phyloP scores from a whole-genome alignment of 768 basidiomycete genomes.

The Podaxis pistillaris region DNA sequence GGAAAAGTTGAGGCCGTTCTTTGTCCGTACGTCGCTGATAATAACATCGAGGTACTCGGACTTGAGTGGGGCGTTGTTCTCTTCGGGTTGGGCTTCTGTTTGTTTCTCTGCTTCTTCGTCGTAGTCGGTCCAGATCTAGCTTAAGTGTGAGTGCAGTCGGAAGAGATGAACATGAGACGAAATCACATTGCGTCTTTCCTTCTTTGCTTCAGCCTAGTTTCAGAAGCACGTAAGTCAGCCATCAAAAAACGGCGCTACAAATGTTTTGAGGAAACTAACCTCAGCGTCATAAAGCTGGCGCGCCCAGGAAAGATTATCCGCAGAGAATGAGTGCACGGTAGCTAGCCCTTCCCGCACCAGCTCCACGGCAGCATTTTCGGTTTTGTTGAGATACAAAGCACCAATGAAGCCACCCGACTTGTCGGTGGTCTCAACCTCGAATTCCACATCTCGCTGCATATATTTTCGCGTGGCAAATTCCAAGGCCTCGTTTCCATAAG shows the following conservation, averaged over 20 bases:
- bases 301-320: constrained; percentile 78
- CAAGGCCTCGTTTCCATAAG: constrained; percentile 79
- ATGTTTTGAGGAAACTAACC: constrained; percentile 32
- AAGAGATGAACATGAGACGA: not conserved
- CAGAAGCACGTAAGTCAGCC: not conserved
- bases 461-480: constrained; percentile 78
- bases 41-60: constrained; percentile 91
- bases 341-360: constrained; percentile 87
- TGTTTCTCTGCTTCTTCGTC: constrained; percentile 69
- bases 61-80: constrained; percentile 55
- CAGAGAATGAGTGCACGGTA: constrained; percentile 84
- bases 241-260: too few relatives aligned
- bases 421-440: constrained; percentile 87
- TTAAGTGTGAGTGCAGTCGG: not conserved
- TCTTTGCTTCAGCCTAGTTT: constrained; percentile 75
- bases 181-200: constrained; percentile 67
- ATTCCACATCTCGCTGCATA: constrained; percentile 95
- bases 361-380: constrained; percentile 82
- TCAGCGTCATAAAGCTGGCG: constrained; percentile 83
- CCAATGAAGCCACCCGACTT: constrained; percentile 97
- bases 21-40: constrained; percentile 79
- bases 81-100: constrained; percentile 33
- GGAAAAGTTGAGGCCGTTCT: constrained; percentile 80
- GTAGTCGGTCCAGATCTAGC: constrained; percentile 84
- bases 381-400: constrained; percentile 78